phyloP scores from a whole-genome alignment of 768 basidiomycete species.

The Boletus rufocinnamomeus region DNA sequence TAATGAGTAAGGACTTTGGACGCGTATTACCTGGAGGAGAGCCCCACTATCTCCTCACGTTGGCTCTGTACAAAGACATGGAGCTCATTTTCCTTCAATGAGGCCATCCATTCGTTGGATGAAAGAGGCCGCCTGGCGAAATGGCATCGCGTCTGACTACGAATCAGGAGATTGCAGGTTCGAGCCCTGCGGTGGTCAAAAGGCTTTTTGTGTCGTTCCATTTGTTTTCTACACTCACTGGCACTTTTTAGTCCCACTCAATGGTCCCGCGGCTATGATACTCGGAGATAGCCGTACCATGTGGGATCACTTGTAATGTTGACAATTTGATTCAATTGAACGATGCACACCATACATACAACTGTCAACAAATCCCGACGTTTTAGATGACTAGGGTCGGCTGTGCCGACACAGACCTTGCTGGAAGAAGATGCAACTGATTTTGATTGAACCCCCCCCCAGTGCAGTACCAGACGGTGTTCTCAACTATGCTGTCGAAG shows the following conservation, averaged over 20 bases:
- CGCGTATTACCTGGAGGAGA: background rate
- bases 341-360: background rate
- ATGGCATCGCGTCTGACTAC: conserved; percentile 95
- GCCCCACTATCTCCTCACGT: background rate
- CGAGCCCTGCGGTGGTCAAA: conserved; percentile 86
- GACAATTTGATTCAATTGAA: background rate
- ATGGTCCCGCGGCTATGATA: too few relatives aligned
- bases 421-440: too few relatives aligned
- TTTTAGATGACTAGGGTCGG: too few relatives aligned
- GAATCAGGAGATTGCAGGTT: conserved; percentile 96
- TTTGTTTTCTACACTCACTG: background rate
- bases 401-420: too few relatives aligned
- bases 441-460: too few relatives aligned
- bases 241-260: background rate
- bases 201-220: background rate
- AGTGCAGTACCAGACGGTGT: too few relatives aligned
- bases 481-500: too few relatives aligned
- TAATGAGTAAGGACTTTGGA: background rate
- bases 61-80: background rate
- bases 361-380: background rate
- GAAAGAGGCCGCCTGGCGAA: conserved; percentile 77
- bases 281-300: background rate
- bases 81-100: background rate
- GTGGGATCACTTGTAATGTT: background rate
- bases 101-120: rapidly evolving